Base-by-base conservation (phyloP, 257 asterid species). In the Jaltomata sinuosa region DNA sequence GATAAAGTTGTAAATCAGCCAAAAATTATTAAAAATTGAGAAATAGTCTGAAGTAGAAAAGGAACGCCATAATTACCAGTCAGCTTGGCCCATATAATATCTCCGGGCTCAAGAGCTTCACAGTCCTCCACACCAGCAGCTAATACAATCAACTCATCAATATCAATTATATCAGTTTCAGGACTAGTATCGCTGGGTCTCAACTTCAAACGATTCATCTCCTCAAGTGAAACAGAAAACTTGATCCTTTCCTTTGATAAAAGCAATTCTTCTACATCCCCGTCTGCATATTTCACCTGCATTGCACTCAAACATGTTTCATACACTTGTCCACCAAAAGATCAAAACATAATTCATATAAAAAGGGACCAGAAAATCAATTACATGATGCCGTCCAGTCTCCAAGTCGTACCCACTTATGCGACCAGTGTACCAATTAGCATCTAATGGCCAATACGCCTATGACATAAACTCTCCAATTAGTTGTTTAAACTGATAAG, bases 381-480 rank as follows among this genome's bases (percentile, higher is more conserved):
- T 89, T 97, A 94, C 99, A 84, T 87, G 89, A 87, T 97, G 99
- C 16, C 96, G 90, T 15, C 90, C 91, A 74, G 92, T 90, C 90
- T 92, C 93, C 16, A 84, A 83, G 86, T 86, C 85, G 86, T 93
- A 93, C 74, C 90, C 94, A 69, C 71, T 87, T 80, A 97, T 78
- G 27, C 79, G 87, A 54, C 96, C 99, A 62, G 34, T 27, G 88
- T 95, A 97, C 99, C 99, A 97, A 84, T 85, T 89, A 77, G 95
- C 99, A 91, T 97, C 99, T 90, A 97, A 86, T 19, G 99, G 99
- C 99, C 99, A 97, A 87, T 86, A 94, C 4, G 94, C 94, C 99
- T 97, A 93, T 85, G 85, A 86, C 53, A 50, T 34, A 62, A 80
- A 91, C 78, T 76, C 47, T 16, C n/a, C 80, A 50, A 31, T 83